Conservation (phyloP, 768 basidiomycete genomes). For the Nevesoporus exiguus region DNA sequence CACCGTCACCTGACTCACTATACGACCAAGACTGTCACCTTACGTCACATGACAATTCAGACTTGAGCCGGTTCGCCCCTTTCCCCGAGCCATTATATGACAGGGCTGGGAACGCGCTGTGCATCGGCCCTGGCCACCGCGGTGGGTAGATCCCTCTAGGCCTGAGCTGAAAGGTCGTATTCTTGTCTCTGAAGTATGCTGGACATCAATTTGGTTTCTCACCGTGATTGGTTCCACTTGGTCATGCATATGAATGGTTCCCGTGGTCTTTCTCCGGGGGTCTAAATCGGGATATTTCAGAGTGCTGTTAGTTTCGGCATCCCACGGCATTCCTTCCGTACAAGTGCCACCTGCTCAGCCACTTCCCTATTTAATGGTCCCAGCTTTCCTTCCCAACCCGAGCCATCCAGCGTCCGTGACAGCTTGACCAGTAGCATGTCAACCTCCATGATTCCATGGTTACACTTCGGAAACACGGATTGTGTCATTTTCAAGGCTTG, state of each 20-base stretch:
- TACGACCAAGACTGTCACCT: too few relatives aligned
- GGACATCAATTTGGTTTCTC: neutral
- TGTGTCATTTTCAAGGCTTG: conserved; percentile 64
- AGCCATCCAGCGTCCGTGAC: neutral
- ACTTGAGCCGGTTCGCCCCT: conserved; percentile 2
- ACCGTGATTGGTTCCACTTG: neutral
- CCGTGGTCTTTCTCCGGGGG: neutral
- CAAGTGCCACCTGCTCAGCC: neutral
- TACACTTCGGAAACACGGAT: conserved; percentile 68
- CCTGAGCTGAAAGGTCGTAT: neutral
- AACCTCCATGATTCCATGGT: conserved; percentile 57
- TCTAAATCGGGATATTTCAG: conserved; percentile 5
- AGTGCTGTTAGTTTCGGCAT: neutral
- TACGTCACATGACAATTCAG: neutral
- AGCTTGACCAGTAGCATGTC: conserved; percentile 13
- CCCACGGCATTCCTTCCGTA: neutral
- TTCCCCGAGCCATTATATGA: conserved; percentile 9
- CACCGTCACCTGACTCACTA: conserved; percentile 12
- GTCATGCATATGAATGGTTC: neutral
- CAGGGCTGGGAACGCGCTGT: neutral
- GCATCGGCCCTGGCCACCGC: neutral
- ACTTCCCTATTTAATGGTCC: neutral
- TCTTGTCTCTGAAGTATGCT: neutral
- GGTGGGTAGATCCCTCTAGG: neutral
- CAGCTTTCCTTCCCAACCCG: neutral